Percentiles rank a stretch among this genome's conserved stretches.
Conservation (phyloP, 768 basidiomycete species). For the Austroboletus festivus region DNA sequence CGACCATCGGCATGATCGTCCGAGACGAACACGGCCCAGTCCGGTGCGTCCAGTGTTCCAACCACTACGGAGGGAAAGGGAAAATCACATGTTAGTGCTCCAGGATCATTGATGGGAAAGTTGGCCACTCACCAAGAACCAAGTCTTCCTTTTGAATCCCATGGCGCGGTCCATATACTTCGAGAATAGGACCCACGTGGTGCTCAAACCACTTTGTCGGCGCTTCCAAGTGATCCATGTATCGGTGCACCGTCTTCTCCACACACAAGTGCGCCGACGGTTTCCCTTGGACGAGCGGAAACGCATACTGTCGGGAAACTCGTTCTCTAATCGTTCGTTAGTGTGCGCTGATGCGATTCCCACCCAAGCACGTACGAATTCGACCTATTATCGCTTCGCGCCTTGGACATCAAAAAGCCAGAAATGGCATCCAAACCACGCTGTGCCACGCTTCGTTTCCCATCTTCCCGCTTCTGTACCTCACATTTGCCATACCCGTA, state of each 20-base stretch:
- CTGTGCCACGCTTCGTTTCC: slow-evolving; percentile 58
- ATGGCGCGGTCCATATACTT: slow-evolving; percentile 45
- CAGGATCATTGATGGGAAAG: too few species aligned
- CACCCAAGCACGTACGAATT: slow-evolving; percentile 36
- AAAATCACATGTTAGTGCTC: neutral
- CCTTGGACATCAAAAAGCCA: slow-evolving; percentile 46
- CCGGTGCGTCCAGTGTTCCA: slow-evolving; percentile 65
- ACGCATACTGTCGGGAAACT: slow-evolving; percentile 51
- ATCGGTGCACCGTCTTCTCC: slow-evolving; percentile 67
- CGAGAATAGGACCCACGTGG: slow-evolving; percentile 62
- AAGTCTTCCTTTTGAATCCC: slow-evolving; percentile 58
- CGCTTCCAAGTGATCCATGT: slow-evolving; percentile 58
- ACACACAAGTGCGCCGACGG: slow-evolving; percentile 65
- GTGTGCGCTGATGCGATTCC: neutral
- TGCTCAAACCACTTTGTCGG: slow-evolving; percentile 73
- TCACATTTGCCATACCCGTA: slow-evolving; percentile 61
- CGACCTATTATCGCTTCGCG: slow-evolving; percentile 30
- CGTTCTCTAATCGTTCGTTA: slow-evolving; percentile 35
- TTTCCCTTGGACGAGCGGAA: slow-evolving; percentile 61
- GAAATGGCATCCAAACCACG: slow-evolving; percentile 53
- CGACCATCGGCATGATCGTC: slow-evolving; percentile 63
- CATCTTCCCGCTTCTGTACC: slow-evolving; percentile 40
- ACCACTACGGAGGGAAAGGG: slow-evolving; percentile 53
- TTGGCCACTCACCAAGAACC: slow-evolving; percentile 44
- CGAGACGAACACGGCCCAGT: slow-evolving; percentile 75